These are phyloP conservation scores for Cercospora nicotianae DNA, from an alignment of 2,329 filamentous ascomycete genomes.

Conservation along the genomic window DNA sequence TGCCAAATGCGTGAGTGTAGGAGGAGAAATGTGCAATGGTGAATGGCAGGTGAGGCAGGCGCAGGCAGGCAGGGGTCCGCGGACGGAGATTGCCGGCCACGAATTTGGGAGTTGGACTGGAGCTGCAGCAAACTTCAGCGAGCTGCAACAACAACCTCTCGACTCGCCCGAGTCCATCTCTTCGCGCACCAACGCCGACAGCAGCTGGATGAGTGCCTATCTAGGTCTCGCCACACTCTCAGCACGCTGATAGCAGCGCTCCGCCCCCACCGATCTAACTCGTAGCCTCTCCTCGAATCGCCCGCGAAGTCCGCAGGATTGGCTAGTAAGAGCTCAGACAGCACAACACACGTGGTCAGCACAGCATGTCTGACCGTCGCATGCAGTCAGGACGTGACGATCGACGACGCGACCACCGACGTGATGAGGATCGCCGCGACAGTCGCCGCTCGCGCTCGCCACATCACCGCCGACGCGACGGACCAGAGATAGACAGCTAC, in stretches of 20 bases:
- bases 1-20: neutral
- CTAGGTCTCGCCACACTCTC: neutral
- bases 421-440: constrained; percentile 45
- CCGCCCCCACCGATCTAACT: neutral
- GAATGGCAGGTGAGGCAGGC: neutral
- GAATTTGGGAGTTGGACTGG: neutral
- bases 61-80: neutral
- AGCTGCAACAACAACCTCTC: neutral
- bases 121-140: neutral
- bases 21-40: neutral
- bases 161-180: neutral
- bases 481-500: constrained; percentile 74
- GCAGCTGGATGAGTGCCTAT: neutral
- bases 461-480: constrained; percentile 56
- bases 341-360: constrained; percentile 24
- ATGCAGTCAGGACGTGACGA: constrained; percentile 49
- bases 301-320: constrained; percentile 11
- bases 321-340: constrained; percentile 34
- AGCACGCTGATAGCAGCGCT: constrained; percentile 8
- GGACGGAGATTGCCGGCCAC: neutral
- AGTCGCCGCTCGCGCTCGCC: constrained; percentile 77
- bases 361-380: constrained; percentile 41
- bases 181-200: neutral
- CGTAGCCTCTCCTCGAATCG: constrained; percentile 12
- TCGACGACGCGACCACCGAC: constrained; percentile 47